Evolutionary conservation across 371 early-diverging fungal species (phyloP).

Genomic region (Mortierella sp.): DNA sequence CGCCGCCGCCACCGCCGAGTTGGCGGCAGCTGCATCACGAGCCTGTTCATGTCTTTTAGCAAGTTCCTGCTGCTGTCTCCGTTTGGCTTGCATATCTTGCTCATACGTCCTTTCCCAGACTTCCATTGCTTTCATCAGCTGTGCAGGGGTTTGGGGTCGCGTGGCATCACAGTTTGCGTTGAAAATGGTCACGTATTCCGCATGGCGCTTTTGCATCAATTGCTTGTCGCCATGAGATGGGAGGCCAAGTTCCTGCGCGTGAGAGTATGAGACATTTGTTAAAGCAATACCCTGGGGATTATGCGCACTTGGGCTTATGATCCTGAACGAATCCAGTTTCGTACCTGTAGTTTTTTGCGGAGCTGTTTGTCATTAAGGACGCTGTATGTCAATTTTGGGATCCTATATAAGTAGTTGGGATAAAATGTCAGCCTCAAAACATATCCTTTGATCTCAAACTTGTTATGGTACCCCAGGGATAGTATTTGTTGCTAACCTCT

Average conservation of each 20-base stretch:
- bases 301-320: not conserved
- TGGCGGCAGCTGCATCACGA: conserved; percentile 2
- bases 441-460: no score
- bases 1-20: conserved; percentile 19
- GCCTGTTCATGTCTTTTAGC: conserved; percentile 18
- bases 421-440: not conserved
- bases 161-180: conserved; percentile 73
- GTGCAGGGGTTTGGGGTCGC: conserved; percentile 59
- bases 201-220: conserved; percentile 68
- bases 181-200: conserved; percentile 72
- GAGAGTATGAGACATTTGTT: not conserved
- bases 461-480: not conserved
- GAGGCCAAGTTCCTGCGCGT: conserved; percentile 65
- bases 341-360: conserved; percentile 56
- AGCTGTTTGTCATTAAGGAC: conserved; percentile 62
- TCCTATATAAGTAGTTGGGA: conserved; percentile 38
- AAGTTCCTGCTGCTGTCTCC: conserved; percentile 8
- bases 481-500: conserved; percentile 13
- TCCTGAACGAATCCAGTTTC: not conserved
- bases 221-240: conserved; percentile 67
- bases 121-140: conserved; percentile 57
- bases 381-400: conserved; percentile 60
- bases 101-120: conserved; percentile 62
- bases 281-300: not conserved
- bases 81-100: conserved; percentile 21